These are phyloP conservation scores for Millerozyma acaciae DNA, from an alignment of 805 yeast genomes.

Conservation along the genomic window DNA sequence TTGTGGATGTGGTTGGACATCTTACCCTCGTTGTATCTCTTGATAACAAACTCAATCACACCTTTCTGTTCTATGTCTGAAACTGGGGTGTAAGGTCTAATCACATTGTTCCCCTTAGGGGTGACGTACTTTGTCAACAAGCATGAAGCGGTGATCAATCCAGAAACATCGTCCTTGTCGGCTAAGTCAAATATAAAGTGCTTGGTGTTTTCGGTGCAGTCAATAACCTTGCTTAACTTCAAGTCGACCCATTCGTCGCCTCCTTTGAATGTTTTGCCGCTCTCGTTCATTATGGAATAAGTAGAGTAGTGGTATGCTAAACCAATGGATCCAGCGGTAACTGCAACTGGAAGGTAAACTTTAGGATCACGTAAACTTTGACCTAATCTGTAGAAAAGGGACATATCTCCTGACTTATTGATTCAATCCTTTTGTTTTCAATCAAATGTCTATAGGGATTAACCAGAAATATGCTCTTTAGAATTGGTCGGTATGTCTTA, in stretches of 20 bases:
- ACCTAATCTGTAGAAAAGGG: slow-evolving; percentile 18
- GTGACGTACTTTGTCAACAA: slow-evolving; percentile 78
- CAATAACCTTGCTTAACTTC: slow-evolving; percentile 46
- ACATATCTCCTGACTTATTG: slow-evolving; percentile 14
- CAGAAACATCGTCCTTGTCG: slow-evolving; percentile 61
- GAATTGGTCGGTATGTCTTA: too few relatives aligned
- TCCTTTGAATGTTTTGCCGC: slow-evolving; percentile 51
- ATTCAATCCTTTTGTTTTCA: background rate
- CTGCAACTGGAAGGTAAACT: slow-evolving; percentile 27
- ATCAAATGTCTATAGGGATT: background rate
- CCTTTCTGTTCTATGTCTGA: slow-evolving; percentile 71
- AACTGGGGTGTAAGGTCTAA: slow-evolving; percentile 89
- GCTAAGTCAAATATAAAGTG: slow-evolving; percentile 69
- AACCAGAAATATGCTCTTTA: slow-evolving; percentile 3
- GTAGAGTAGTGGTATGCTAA: slow-evolving; percentile 26
- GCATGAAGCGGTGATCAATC: slow-evolving; percentile 75
- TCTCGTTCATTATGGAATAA: slow-evolving; percentile 28
- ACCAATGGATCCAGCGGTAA: slow-evolving; percentile 32
- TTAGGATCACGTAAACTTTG: slow-evolving; percentile 21
- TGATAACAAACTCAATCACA: slow-evolving; percentile 71
- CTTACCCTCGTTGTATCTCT: slow-evolving; percentile 81
- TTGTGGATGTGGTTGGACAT: slow-evolving; percentile 69
- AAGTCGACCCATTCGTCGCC: slow-evolving; percentile 71
- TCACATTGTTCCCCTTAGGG: slow-evolving; percentile 78
- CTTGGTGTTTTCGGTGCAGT: slow-evolving; percentile 61